phyloP scores from a whole-genome alignment of 2,329 filamentous ascomycete species.

The Venturia nashicola region DNA sequence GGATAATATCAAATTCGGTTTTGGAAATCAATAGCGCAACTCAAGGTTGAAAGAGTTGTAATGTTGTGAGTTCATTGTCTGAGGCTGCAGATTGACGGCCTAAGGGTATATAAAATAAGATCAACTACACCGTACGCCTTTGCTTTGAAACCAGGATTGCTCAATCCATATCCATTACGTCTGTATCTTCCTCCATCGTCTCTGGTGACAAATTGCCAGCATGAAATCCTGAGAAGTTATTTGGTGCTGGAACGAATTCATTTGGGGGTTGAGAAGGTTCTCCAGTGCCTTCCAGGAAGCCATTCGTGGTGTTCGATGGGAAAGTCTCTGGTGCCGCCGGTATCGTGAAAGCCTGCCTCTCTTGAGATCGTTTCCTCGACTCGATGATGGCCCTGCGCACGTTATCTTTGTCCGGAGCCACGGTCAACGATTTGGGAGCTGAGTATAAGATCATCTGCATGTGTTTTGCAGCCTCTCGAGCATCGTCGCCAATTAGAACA shows the following conservation, averaged over 20 bases:
- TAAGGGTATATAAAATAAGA: neutral
- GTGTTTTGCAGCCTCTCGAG: conserved; percentile 39
- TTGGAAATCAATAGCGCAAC: too few species aligned
- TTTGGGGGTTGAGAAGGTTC: neutral
- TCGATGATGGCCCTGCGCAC: conserved; percentile 79
- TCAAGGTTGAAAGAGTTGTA: too few species aligned
- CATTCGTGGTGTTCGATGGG: neutral
- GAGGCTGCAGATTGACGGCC: too few species aligned
- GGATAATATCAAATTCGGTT: too few species aligned
- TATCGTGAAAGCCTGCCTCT: conserved; percentile 23
- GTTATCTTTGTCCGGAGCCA: conserved; percentile 59
- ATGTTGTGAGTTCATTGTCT: too few species aligned
- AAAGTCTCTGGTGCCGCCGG: neutral
- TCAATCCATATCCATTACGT: conserved; percentile 56
- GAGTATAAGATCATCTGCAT: conserved; percentile 73
- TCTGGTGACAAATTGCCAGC: neutral
- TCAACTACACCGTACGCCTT: neutral
- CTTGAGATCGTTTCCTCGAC: conserved; percentile 54
- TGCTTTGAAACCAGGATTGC: neutral
- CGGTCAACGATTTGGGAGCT: conserved; percentile 62
- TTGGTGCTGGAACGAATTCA: neutral
- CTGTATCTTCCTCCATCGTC: conserved; percentile 30
- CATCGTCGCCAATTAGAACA: conserved; percentile 43
- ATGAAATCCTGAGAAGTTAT: neutral
- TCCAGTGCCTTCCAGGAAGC: neutral